A percentile compares a stretch with the other conserved stretches of the same genome.
Evolutionary conservation across 1,284 basidiomycete species (phyloP).

Genomic region (Polyporus tsugae): DNA sequence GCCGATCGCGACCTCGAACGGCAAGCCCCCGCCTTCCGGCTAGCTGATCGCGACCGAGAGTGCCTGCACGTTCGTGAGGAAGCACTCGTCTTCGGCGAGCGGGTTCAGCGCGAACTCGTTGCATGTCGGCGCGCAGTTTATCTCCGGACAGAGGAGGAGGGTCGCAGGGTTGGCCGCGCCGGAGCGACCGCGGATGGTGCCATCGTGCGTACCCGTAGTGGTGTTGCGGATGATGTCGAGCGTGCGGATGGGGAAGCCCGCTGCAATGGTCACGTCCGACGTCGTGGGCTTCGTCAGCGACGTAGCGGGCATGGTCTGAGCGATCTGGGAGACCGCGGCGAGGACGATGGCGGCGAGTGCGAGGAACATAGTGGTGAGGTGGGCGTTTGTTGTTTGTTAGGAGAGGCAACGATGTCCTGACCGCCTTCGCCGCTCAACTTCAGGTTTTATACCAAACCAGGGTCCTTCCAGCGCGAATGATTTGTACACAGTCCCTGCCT

Average conservation of each 20-base stretch:
- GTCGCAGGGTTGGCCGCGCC: constrained; percentile 1
- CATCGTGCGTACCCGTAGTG: background rate
- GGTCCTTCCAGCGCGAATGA: background rate
- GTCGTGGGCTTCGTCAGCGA: constrained; percentile 1
- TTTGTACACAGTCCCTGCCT: background rate
- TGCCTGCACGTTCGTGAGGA: constrained; percentile 2
- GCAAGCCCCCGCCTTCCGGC: constrained; percentile 16
- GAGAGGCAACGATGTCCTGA: constrained; percentile 7
- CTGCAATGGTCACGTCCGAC: constrained; percentile 9
- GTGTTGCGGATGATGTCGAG: constrained; percentile 9
- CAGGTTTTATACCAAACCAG: background rate
- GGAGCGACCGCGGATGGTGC: background rate
- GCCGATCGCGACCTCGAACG: constrained; percentile 19
- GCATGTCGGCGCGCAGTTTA: constrained; percentile 17
- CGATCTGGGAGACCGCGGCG: constrained; percentile 16
- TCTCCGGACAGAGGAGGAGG: constrained; percentile 16
- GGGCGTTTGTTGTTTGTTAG: background rate
- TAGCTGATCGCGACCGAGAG: constrained; percentile 18
- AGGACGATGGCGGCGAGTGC: constrained; percentile 10
- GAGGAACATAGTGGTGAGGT: constrained; percentile 16
- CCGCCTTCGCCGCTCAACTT: background rate
- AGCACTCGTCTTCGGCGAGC: constrained; percentile 10
- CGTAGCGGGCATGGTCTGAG: constrained; percentile 8
- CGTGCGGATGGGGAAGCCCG: constrained; percentile 20
- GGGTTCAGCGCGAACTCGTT: constrained; percentile 11